Conservation (phyloP, 768 basidiomycete species). For the Scleroderma bovista region DNA sequence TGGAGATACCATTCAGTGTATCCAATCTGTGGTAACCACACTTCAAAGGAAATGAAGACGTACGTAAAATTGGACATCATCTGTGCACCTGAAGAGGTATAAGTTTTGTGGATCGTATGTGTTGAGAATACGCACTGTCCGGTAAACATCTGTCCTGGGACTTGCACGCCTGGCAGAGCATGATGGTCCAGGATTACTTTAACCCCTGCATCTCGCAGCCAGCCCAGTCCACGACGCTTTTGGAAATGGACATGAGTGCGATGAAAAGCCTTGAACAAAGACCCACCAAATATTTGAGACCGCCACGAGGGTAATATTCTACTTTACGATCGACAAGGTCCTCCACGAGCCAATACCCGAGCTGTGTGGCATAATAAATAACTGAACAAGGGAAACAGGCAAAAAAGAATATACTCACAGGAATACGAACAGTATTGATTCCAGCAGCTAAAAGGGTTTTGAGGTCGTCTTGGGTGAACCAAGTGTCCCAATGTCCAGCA, state of each 20-base stretch:
- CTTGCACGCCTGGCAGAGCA: conserved; percentile 66
- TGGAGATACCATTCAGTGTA: conserved; percentile 21
- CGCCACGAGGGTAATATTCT: conserved; percentile 68
- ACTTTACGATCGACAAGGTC: conserved; percentile 53
- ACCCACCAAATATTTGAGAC: conserved; percentile 57
- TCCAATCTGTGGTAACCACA: too few relatives aligned
- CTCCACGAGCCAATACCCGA: conserved; percentile 83
- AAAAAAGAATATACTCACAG: conserved; percentile 37
- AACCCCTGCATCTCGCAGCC: conserved; percentile 60
- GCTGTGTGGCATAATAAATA: conserved; percentile 32
- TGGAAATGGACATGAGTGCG: conserved; percentile 18
- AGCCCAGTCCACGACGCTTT: conserved; percentile 58
- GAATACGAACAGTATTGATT: conserved; percentile 74
- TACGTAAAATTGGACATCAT: conserved; percentile 70
- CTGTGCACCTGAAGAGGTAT: conserved; percentile 51
- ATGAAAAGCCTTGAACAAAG: neutral
- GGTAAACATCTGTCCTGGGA: conserved; percentile 57
- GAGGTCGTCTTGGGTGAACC: conserved; percentile 67
- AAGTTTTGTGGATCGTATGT: too few relatives aligned
- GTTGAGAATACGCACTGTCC: conserved; percentile 43
- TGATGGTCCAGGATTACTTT: conserved; percentile 65
- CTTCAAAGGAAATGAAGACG: conserved; percentile 8
- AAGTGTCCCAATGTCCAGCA: conserved; percentile 62
- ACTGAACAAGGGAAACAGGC: too few relatives aligned
- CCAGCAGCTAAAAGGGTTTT: conserved; percentile 44